These are phyloP conservation scores for Przewalskia tangutica DNA, from an alignment of 257 asterid genomes.

Conservation along the genomic window DNA sequence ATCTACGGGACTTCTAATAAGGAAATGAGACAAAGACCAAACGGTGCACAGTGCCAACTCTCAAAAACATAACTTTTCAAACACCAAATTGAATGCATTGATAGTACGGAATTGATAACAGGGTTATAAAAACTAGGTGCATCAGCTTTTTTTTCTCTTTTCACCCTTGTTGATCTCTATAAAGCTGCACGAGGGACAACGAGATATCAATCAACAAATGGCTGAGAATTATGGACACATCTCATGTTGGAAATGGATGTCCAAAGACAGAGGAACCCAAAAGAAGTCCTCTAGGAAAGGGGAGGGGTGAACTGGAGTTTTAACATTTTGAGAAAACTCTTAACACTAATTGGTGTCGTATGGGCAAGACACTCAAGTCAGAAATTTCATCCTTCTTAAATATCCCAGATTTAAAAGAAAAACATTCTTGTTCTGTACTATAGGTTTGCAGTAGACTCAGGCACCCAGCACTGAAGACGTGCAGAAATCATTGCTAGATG, in stretches of 20 bases:
- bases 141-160: not conserved
- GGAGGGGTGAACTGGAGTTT: not conserved
- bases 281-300: not conserved
- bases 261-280: not conserved
- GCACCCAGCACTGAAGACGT: not conserved
- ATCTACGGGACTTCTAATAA: not conserved
- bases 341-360: not conserved
- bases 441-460: not conserved
- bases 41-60: not conserved
- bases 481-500: not conserved
- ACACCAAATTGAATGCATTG: not conserved
- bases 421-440: not conserved
- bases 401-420: not conserved
- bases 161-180: not conserved
- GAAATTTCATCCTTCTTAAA: not conserved
- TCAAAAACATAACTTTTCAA: not conserved
- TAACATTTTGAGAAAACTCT: not conserved
- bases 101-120: not conserved
- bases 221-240: not conserved
- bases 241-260: not conserved
- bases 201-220: not conserved
- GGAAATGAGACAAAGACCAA: not conserved
- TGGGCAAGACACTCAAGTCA: not conserved
- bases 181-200: not conserved
- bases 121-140: not conserved